Evolutionary conservation across 1,139 yeast genomes (phyloP), one percentile per base, ranked within the genome.

Genomic region (Maudiozyma humilis): DNA sequence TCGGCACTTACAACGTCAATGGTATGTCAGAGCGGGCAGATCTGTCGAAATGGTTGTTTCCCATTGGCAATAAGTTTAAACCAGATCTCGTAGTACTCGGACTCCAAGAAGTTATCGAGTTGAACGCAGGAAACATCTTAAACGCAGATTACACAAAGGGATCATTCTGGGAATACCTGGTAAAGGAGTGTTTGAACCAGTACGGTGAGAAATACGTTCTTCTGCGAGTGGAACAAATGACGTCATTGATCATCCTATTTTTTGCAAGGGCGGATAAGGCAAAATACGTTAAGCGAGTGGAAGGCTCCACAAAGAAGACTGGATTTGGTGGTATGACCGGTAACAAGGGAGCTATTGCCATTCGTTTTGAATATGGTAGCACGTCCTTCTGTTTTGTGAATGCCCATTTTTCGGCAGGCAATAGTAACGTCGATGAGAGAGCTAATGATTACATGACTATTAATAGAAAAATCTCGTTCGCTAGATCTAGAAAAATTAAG

Each of bases 321-420:
- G 99, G 99, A 0, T 69, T 91, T 43, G 95, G 95, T 16, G 97
- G 97, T 14, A 78, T 87, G 59, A 83, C 96, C 35, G 97, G 97
- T 15, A 91, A 91, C 59, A 91, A 91, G 63, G 99, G 99, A 29
- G 96, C 91, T 1, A 82, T 87, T 43, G 89, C 95, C 0, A 83
- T 88, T 12, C 72, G 96, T 50, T 78, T 91, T 63, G 73, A 79
- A 46, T 76, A 83, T 51, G 87, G 87, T 10, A 80, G 79, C 43
- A 76, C 91, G 1, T 73, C 85, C 0, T 70, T 85, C 48, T 84
- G 95, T 59, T 79, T 86, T 60, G 82, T 87, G 29, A 83, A 88
- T 43, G 84, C 94, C 2, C 99, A 91, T 69, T 71, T 79, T 51
- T 96, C 98, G 0, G 97, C 98, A 0, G 98, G 99, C 1, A 77